These are phyloP conservation scores for Rhodotorula sp. DNA, from an alignment of 1,284 basidiomycete species.

Conservation along the genomic window DNA sequence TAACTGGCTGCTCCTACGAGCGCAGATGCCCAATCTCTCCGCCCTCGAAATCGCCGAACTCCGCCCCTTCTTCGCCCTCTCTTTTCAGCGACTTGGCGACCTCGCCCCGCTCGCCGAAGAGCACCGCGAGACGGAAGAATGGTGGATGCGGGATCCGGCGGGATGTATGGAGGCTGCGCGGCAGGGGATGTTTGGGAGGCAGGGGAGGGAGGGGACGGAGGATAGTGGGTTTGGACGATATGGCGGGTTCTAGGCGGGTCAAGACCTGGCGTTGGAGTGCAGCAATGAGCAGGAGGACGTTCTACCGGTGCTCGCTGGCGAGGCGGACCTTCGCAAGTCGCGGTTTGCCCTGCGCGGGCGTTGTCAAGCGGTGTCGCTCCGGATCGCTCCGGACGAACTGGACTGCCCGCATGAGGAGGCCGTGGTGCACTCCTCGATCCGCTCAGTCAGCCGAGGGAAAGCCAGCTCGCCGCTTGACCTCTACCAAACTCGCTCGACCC, in stretches of 20 bases:
- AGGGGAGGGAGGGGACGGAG: constrained; percentile 4
- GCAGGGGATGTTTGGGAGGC: constrained; percentile 4
- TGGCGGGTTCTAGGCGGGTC: background rate
- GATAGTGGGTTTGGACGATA: background rate
- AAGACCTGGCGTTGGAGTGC: too few species aligned
- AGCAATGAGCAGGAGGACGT: background rate
- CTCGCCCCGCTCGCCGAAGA: constrained; percentile 40
- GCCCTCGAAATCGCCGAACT: constrained; percentile 91
- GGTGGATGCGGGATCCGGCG: constrained; percentile 32
- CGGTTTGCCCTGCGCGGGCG: too few species aligned
- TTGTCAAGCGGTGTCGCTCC: too few species aligned
- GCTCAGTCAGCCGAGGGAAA: too few species aligned
- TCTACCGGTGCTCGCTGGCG: too few species aligned
- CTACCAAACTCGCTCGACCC: background rate
- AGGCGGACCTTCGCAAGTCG: too few species aligned
- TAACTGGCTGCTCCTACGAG: background rate
- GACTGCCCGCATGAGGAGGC: too few species aligned
- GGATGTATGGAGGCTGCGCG: constrained; percentile 15
- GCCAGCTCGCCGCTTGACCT: background rate
- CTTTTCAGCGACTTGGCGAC: constrained; percentile 36
- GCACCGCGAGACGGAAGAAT: constrained; percentile 21
- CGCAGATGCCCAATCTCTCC: constrained; percentile 76
- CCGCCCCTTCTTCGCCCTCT: constrained; percentile 68
- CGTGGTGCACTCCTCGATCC: too few species aligned
- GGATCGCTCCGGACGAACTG: too few species aligned